Evolutionary conservation across 371 early-diverging fungal genomes (phyloP).

Genomic region (Mycotypha africana): DNA sequence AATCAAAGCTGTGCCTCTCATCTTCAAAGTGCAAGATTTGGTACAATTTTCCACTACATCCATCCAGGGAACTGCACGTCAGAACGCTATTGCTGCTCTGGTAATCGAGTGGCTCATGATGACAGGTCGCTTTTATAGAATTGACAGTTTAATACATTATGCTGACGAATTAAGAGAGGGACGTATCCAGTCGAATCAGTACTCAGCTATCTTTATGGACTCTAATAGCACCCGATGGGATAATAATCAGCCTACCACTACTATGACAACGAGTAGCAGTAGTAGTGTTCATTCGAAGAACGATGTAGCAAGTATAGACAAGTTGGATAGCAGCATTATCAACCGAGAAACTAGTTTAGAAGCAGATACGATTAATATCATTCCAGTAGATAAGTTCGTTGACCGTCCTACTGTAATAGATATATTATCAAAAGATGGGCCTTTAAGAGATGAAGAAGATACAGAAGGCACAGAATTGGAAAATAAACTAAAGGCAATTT

Average conservation of each 20-base stretch:
- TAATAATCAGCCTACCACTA: too few species aligned
- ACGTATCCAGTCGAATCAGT: conserved; percentile 27
- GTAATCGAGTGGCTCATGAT: conserved; percentile 49
- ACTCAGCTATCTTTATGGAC: conserved; percentile 25
- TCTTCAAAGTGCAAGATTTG: conserved; percentile 54
- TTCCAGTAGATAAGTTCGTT: conserved; percentile 18
- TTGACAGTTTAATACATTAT: conserved; percentile 24
- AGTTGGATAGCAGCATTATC: too few species aligned
- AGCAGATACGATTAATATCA: conserved; percentile 16
- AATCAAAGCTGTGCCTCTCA: conserved; percentile 54
- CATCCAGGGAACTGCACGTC: conserved; percentile 34
- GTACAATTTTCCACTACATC: conserved; percentile 19
- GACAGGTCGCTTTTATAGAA: conserved; percentile 33
- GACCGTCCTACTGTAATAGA: conserved; percentile 34
- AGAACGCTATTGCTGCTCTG: conserved; percentile 54
- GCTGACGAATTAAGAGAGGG: conserved; percentile 24
- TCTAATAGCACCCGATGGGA: too few species aligned
- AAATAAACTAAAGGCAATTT: conserved; percentile 33
- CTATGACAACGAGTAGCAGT: too few species aligned
- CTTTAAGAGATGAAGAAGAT: conserved; percentile 40
- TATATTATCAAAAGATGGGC: conserved; percentile 35
- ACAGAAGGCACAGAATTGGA: conserved; percentile 41
- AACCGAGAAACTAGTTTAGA: conserved; percentile 26
- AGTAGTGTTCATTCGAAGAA: neutral
- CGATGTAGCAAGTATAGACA: conserved; percentile 3